phyloP scores from a whole-genome alignment of 1,284 basidiomycete species.

The Cryptococcus jaspeensis region DNA sequence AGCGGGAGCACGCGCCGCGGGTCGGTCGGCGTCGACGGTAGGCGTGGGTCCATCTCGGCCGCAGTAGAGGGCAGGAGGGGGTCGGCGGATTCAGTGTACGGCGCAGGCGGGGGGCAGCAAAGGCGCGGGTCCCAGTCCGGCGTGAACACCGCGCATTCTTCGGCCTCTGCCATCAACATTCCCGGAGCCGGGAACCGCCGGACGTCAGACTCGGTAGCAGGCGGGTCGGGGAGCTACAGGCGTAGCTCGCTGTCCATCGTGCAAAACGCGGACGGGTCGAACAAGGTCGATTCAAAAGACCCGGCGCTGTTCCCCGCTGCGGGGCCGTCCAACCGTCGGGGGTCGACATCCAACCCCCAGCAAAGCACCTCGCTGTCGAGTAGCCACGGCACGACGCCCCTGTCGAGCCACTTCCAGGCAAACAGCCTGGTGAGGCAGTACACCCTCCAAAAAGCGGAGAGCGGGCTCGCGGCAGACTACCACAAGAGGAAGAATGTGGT shows the following conservation, averaged over 20 bases:
- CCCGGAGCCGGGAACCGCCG: constrained; percentile 1
- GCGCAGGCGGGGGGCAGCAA: too few species aligned
- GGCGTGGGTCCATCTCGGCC: too few species aligned
- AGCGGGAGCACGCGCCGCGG: neutral
- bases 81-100: too few species aligned
- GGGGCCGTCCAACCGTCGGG: neutral
- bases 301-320: constrained; percentile 34
- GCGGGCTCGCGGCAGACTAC: constrained; percentile 92
- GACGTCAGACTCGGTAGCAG: constrained; percentile 9
- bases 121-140: constrained; percentile 9
- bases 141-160: neutral
- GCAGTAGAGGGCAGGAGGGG: too few species aligned
- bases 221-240: neutral
- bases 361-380: neutral
- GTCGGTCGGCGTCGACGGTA: constrained; percentile 7
- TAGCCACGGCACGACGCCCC: constrained; percentile 18
- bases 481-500: constrained; percentile 91
- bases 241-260: constrained; percentile 16
- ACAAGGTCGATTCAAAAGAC: constrained; percentile 34
- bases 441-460: constrained; percentile 85
- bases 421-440: constrained; percentile 61
- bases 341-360: constrained; percentile 6
- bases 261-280: constrained; percentile 8
- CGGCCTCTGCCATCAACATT: neutral
- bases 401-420: constrained; percentile 44